Evolutionary conservation across 495 filamentous ascomycete genomes (phyloP).

Genomic region (Cercophora sp.): DNA sequence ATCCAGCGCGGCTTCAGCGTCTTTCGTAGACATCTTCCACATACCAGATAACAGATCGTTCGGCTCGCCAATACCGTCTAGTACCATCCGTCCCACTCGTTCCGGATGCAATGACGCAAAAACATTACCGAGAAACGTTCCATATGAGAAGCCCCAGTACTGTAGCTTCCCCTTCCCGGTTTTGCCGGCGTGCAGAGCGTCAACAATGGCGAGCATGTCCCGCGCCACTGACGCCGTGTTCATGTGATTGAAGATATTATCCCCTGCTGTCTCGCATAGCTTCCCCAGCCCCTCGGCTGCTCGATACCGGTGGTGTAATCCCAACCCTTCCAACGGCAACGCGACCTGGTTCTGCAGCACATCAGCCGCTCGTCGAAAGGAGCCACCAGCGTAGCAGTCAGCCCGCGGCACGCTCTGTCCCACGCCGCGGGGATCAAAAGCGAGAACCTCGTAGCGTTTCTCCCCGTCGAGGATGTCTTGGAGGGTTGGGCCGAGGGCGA

Average conservation of each 20-base stretch:
- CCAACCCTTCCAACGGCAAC: neutral
- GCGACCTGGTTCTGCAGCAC: neutral
- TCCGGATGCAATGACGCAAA: slow-evolving; percentile 44
- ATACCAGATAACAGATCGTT: slow-evolving; percentile 22
- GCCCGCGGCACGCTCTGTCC: slow-evolving; percentile 34
- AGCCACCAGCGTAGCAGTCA: slow-evolving; percentile 33
- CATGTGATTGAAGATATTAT: slow-evolving; percentile 11
- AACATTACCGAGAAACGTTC: slow-evolving; percentile 53
- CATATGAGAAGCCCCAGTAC: slow-evolving; percentile 63
- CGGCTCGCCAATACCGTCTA: slow-evolving; percentile 36
- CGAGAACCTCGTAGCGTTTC: slow-evolving; percentile 32
- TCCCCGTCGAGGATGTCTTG: slow-evolving; percentile 33
- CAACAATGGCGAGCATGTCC: slow-evolving; percentile 40
- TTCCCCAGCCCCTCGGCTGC: neutral
- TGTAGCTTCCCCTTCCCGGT: neutral
- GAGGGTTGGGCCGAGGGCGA: slow-evolving; percentile 20
- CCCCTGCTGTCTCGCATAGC: slow-evolving; percentile 1
- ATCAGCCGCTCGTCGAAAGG: neutral
- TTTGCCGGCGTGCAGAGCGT: neutral
- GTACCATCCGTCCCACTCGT: slow-evolving; percentile 35
- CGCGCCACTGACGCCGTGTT: slow-evolving; percentile 31
- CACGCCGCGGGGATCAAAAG: slow-evolving; percentile 45
- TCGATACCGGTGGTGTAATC: neutral
- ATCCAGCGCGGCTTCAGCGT: slow-evolving; percentile 48
- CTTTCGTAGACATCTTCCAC: slow-evolving; percentile 42